Conservation (phyloP, 139 green algal species). For the Desmodesmus armatus region DNA sequence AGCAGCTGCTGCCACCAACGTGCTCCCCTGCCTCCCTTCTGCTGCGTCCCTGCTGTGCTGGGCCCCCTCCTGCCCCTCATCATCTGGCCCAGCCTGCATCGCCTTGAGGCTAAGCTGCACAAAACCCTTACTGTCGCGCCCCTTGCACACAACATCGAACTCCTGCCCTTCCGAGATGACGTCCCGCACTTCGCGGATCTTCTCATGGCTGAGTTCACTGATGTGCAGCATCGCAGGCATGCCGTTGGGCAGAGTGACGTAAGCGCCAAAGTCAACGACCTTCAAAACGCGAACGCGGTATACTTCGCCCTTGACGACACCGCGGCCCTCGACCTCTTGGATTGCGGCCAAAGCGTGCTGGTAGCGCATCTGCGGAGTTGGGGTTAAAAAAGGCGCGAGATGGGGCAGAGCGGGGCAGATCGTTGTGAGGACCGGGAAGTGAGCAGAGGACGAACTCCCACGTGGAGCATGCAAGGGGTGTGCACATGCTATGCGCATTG, state of each 20-base stretch:
- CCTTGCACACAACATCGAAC: conserved; percentile 68
- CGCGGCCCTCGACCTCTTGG: conserved; percentile 49
- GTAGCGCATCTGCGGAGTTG: too few relatives aligned
- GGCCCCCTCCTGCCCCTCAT: background rate
- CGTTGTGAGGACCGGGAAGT: background rate
- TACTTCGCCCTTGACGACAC: conserved; percentile 49
- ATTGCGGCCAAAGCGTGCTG: conserved; percentile 43
- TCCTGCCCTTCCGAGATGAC: conserved; percentile 57
- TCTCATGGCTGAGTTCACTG: conserved; percentile 53
- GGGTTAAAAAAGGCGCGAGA: too few relatives aligned
- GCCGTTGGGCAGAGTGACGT: conserved; percentile 57
- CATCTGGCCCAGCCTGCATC: conserved; percentile 44
- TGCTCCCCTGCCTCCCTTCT: background rate
- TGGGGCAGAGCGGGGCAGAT: background rate
- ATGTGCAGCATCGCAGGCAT: conserved; percentile 71
- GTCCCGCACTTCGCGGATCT: conserved; percentile 56
- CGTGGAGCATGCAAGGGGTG: too few relatives aligned
- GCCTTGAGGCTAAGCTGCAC: conserved; percentile 60
- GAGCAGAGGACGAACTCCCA: background rate
- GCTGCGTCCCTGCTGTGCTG: background rate
- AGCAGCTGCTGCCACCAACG: background rate
- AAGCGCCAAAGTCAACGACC: conserved; percentile 68
- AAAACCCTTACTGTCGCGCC: conserved; percentile 53
- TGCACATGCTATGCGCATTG: too few relatives aligned
- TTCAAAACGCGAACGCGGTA: conserved; percentile 54